Evolutionary conservation across 2,329 filamentous ascomycete genomes (phyloP).

Genomic region (Rhinocladiella similis): DNA sequence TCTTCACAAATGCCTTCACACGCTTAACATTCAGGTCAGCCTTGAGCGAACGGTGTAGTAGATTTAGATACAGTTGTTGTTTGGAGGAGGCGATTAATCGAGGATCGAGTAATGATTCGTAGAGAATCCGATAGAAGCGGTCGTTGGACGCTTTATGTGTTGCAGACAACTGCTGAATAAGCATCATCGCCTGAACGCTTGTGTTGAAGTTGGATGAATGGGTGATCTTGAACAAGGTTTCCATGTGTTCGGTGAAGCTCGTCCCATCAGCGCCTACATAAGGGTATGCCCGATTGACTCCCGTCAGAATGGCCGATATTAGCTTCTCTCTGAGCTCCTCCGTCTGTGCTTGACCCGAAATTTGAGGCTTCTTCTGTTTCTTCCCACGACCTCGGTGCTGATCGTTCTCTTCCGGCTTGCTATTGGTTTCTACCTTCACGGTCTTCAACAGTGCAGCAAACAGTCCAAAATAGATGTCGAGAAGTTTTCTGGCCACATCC

Average conservation of each 20-base stretch:
- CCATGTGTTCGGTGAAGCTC: conserved; percentile 83
- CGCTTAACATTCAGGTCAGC: conserved; percentile 85
- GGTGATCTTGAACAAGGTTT: conserved; percentile 92
- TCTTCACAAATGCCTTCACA: conserved; percentile 94
- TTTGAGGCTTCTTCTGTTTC: conserved; percentile 27
- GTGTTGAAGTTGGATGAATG: conserved; percentile 99
- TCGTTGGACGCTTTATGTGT: conserved; percentile 80
- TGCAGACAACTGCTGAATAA: conserved; percentile 88
- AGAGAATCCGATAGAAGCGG: conserved; percentile 91
- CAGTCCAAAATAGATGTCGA: conserved; percentile 88
- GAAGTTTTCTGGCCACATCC: conserved; percentile 72
- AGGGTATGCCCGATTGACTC: conserved; percentile 93
- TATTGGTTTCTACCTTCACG: conserved; percentile 40
- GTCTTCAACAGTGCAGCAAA: conserved; percentile 81
- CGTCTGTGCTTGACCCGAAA: conserved; percentile 45
- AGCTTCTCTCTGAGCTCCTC: conserved; percentile 85
- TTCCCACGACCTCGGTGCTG: conserved; percentile 14
- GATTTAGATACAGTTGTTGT: conserved; percentile 90
- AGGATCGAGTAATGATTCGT: conserved; percentile 90
- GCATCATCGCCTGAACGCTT: conserved; percentile 88
- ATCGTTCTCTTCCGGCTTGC: conserved; percentile 22
- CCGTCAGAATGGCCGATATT: conserved; percentile 85
- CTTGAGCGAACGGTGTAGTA: conserved; percentile 85
- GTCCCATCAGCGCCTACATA: conserved; percentile 81
- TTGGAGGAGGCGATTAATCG: conserved; percentile 88